Base-by-base conservation (phyloP, 371 early-diverging fungal genomes). In the Mortierella sp. region DNA sequence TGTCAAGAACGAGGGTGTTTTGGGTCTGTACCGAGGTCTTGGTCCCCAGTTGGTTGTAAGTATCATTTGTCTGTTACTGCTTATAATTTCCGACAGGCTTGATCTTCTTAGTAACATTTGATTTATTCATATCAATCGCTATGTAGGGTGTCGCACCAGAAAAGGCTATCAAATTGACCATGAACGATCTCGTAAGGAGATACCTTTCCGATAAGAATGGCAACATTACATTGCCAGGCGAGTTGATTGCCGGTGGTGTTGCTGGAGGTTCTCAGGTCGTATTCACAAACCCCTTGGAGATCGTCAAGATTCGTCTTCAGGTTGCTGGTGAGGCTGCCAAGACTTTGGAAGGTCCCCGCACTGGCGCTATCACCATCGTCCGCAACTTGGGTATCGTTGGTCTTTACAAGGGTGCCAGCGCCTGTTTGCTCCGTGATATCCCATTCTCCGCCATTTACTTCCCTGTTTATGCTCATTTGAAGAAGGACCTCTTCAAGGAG, bases 371-470 rank as follows among this genome's bases (percentile, higher is more conserved):
- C 11, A 88, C 91, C 73, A 97, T 98, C 61, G 94, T 98, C 22
- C 93, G 95, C 49, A 90, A 94, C 77, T 90, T 98, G 55, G 99
- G 99, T 71, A 87, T 98, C 45, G 75, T 96, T 5, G 99, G 99
- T 35, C 91, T 99, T 37, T 99, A 98, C 91, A 96, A 95, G 85
- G 99, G 99, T 45, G 98, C 94, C 5, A 90, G 91, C 32, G 99
- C 98, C 24, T 98, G 98, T 84, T 84, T 98, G 59, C 87, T 98
- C 61, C 94, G 99, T 72, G 99, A 99, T 78, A 94, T 99, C 57
- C 98, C 99, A 16, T 99, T 99, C 86, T 97, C 97, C 54, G 97
- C 94, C 70, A 97, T 99, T 65, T 99, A 97, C 85, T 99, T 99
- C 91, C 93, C 98, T 12, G 94, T 94, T 49, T 98, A 99, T 85